phyloP scores from a whole-genome alignment of 176 grass and related monocot species.

The Metroxylon sagu region DNA sequence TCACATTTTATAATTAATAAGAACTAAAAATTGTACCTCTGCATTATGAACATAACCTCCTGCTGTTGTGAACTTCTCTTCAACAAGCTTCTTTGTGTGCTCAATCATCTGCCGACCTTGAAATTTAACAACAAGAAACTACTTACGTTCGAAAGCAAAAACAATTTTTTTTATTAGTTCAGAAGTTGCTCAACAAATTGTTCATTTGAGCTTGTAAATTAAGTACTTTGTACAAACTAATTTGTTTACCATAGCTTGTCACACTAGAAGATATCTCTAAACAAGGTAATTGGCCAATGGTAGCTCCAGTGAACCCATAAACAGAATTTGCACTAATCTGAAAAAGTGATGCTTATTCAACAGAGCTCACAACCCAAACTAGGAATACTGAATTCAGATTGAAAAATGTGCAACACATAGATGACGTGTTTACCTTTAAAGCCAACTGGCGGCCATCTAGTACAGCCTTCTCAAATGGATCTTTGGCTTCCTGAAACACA shows the following conservation, averaged over 20 bases:
- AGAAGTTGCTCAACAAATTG: too few relatives aligned
- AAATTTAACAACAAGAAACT: conserved; percentile 1
- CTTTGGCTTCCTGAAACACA: conserved; percentile 74
- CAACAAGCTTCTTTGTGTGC: conserved; percentile 95
- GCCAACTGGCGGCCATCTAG: conserved; percentile 96
- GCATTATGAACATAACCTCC: conserved; percentile 90
- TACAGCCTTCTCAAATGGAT: conserved; percentile 92
- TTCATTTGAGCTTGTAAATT: too few relatives aligned
- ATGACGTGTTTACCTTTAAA: conserved; percentile 54
- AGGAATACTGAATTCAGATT: conserved; percentile 3
- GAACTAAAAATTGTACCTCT: conserved; percentile 42
- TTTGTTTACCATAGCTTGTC: conserved; percentile 79
- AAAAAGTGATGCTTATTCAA: conserved; percentile 24
- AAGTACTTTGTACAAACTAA: not conserved
- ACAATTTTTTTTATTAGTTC: too few relatives aligned
- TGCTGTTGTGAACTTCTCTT: conserved; percentile 81
- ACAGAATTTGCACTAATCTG: conserved; percentile 97
- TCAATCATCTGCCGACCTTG: conserved; percentile 99
- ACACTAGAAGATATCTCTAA: conserved; percentile 98
- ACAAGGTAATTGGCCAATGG: conserved; percentile 92
- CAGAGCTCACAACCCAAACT: conserved; percentile 1
- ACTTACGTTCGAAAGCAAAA: not conserved
- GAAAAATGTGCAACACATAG: conserved; percentile 8
- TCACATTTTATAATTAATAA: not conserved
- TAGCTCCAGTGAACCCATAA: conserved; percentile 98